A percentile compares a stretch with the other conserved stretches of the same genome.
phyloP scores from a whole-genome alignment of 257 asterid genomes.

The Solanum virginianum region DNA sequence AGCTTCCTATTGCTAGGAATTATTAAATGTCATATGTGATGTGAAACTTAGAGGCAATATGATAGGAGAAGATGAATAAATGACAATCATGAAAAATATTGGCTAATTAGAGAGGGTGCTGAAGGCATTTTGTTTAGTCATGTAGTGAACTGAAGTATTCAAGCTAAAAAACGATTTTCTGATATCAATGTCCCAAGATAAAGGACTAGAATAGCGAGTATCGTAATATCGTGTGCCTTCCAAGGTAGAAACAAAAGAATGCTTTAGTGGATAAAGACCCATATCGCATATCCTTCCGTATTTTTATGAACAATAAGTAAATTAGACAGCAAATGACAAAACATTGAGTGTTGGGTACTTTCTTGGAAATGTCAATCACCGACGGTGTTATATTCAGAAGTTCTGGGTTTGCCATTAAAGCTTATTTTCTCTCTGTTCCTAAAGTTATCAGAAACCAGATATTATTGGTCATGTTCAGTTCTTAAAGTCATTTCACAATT shows the following conservation, averaged over 20 bases:
- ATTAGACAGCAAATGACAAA: neutral
- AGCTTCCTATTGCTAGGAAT: neutral
- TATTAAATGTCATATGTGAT: neutral
- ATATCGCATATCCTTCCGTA: neutral
- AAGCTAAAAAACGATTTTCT: neutral
- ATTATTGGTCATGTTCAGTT: neutral
- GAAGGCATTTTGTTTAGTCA: neutral
- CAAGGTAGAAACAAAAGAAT: neutral
- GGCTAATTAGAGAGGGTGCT: neutral
- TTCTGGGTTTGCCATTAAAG: neutral
- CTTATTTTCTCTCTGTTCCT: neutral
- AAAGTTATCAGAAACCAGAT: neutral
- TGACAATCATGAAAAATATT: neutral
- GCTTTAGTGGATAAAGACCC: neutral
- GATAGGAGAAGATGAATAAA: neutral
- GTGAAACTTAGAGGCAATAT: neutral
- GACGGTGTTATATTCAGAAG: neutral
- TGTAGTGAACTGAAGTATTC: neutral
- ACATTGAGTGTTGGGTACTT: neutral
- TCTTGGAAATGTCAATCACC: neutral
- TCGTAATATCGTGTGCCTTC: neutral
- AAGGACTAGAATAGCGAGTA: neutral
- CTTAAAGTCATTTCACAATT: neutral
- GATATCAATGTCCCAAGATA: constrained; percentile 9
- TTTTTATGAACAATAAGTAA: neutral